These are phyloP conservation scores for Bryoglossum gracile DNA, from an alignment of 495 filamentous ascomycete species.

Conservation along the genomic window DNA sequence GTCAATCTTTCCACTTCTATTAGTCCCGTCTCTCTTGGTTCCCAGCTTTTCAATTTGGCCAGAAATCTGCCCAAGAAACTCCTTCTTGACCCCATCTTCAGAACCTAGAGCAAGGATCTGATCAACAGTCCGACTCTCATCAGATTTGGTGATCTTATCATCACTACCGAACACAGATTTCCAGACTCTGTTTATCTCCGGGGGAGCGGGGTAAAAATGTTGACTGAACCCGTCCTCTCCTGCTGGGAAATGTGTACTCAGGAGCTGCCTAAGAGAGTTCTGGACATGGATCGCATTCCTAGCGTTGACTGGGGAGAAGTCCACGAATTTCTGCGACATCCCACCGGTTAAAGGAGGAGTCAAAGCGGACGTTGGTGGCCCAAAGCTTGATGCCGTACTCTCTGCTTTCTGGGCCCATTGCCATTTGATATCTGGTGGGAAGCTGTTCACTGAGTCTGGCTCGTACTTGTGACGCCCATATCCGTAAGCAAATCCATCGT, in stretches of 20 bases:
- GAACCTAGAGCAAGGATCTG: slow-evolving; percentile 26
- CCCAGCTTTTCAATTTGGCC: slow-evolving; percentile 25
- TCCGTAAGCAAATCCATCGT: slow-evolving; percentile 2
- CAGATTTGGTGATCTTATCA: slow-evolving; percentile 12
- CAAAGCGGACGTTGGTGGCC: slow-evolving; percentile 7
- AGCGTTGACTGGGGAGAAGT: slow-evolving; percentile 9
- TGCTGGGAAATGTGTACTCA: slow-evolving; percentile 14
- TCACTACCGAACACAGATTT: slow-evolving; percentile 25
- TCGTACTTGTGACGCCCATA: slow-evolving; percentile 9
- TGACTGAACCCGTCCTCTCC: slow-evolving; percentile 15
- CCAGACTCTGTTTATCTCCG: slow-evolving; percentile 21
- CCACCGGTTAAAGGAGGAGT: slow-evolving; percentile 4
- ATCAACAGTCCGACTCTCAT: slow-evolving; percentile 23
- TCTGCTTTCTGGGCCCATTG: slow-evolving; percentile 1
- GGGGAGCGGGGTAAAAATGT: slow-evolving; percentile 11
- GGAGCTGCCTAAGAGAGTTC: slow-evolving; percentile 16
- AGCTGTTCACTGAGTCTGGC: slow-evolving; percentile 5
- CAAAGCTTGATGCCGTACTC: not conserved
- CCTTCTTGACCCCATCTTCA: slow-evolving; percentile 25
- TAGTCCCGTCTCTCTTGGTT: slow-evolving; percentile 22
- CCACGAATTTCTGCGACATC: slow-evolving; percentile 10
- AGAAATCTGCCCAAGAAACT: slow-evolving; percentile 20
- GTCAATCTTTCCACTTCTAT: slow-evolving; percentile 23
- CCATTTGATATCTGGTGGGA: not conserved
- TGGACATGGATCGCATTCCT: slow-evolving; percentile 15